Conservation (phyloP, 306 rosid genomes). For the Rosa rugosa region DNA sequence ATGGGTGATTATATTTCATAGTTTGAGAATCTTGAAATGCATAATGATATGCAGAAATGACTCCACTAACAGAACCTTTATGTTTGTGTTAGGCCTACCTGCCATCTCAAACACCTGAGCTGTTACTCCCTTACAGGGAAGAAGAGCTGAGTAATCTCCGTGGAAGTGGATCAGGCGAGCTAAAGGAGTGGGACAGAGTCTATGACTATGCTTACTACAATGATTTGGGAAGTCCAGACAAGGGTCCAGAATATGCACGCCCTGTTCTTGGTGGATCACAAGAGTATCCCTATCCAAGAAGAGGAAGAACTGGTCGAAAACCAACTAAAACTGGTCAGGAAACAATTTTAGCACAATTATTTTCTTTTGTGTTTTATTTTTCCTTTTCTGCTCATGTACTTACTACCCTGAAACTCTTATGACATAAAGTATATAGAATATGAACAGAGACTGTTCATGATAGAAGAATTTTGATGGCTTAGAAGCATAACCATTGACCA, state of each 20-base stretch:
- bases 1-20: background rate
- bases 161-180: conserved; percentile 62
- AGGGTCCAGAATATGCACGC: conserved; percentile 51
- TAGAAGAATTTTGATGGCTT: background rate
- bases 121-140: conserved; percentile 56
- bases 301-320: conserved; percentile 82
- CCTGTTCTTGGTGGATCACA: conserved; percentile 74
- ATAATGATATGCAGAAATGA: conserved; percentile 1
- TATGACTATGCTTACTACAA: conserved; percentile 91
- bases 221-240: conserved; percentile 74
- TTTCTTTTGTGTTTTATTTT: background rate
- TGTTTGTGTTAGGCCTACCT: conserved; percentile 59
- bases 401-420: background rate
- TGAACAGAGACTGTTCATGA: background rate
- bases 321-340: conserved; percentile 53
- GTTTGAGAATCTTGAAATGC: background rate
- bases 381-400: background rate
- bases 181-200: conserved; percentile 91
- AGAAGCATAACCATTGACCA: background rate
- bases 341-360: background rate
- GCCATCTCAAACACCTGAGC: conserved; percentile 67
- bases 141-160: conserved; percentile 65
- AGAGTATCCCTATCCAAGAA: conserved; percentile 72
- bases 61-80: background rate
- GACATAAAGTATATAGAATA: background rate